A percentile compares a stretch with the other conserved stretches of the same genome.
Evolutionary conservation across 179 eudicot species (phyloP).

Genomic region (Dionaea muscipula): DNA sequence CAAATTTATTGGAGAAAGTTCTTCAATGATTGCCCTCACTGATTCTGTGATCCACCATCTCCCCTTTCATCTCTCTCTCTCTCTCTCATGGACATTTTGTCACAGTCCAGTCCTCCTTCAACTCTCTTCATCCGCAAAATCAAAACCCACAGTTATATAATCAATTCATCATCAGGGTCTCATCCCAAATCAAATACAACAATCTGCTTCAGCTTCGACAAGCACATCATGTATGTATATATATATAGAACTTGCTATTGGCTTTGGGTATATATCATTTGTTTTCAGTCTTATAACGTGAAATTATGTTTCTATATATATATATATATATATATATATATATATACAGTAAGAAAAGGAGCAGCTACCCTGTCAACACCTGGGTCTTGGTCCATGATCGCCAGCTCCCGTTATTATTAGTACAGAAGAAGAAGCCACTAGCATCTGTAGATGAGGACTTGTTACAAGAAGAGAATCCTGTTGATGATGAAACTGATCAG

Average conservation of each 20-base stretch:
- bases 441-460: conserved; percentile 4
- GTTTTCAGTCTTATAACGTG: conserved; percentile 1
- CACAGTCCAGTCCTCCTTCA: conserved; percentile 13
- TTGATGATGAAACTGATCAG: neutral
- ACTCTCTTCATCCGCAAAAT: conserved; percentile 6
- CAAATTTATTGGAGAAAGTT: conserved; percentile 15
- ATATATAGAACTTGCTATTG: conserved; percentile 1
- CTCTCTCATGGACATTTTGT: conserved; percentile 12
- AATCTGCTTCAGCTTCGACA: conserved; percentile 10
- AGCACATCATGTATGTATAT: conserved; percentile 16
- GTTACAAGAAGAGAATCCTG: conserved; percentile 11
- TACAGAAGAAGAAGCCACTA: conserved; percentile 4
- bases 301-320: too few relatives aligned
- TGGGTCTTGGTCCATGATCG: too few relatives aligned
- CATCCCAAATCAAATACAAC: conserved; percentile 10
- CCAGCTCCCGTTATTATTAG: neutral
- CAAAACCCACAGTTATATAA: conserved; percentile 1
- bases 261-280: neutral
- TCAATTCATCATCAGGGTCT: conserved; percentile 9
- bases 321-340: too few relatives aligned
- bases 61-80: conserved; percentile 2
- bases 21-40: neutral
- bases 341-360: too few relatives aligned
- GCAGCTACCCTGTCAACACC: too few relatives aligned
- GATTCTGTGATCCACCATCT: conserved; percentile 2